Evolutionary conservation across 2,329 filamentous ascomycete species (phyloP).

Genomic region (Diplodia mutila): DNA sequence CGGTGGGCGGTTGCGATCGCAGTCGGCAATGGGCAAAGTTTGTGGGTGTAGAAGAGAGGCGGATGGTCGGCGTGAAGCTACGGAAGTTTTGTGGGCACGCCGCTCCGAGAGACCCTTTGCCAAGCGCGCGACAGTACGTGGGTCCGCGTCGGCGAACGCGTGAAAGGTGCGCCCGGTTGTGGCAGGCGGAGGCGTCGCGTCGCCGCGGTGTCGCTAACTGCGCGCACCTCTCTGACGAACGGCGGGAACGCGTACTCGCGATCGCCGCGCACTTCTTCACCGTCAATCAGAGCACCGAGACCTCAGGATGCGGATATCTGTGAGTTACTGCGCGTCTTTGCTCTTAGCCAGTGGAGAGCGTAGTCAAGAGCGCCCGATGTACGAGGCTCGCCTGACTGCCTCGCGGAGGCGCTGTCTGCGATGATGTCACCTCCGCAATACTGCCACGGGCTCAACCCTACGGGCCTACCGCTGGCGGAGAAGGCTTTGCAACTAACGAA

Average conservation of each 20-base stretch:
- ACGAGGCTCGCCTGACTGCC: background rate
- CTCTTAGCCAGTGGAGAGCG: background rate
- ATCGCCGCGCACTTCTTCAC: background rate
- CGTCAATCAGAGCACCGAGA: background rate
- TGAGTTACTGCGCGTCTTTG: too few species aligned
- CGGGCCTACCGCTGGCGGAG: too few species aligned
- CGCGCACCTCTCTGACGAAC: background rate
- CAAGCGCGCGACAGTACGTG: background rate
- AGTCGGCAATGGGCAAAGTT: background rate
- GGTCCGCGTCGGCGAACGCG: background rate
- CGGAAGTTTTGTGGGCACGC: background rate
- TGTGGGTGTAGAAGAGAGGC: background rate
- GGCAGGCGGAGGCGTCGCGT: background rate
- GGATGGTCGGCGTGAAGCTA: background rate
- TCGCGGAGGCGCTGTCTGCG: background rate
- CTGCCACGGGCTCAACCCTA: too few species aligned
- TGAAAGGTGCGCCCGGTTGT: background rate
- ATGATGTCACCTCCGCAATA: background rate
- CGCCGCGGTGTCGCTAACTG: background rate
- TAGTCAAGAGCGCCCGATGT: background rate
- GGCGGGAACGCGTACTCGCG: background rate
- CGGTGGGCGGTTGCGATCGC: background rate
- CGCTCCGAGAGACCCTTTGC: background rate
- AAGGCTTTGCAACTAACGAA: too few species aligned
- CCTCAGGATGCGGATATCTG: too few species aligned